These are phyloP conservation scores for Kokia cookei DNA, from an alignment of 441 rosid species.

Conservation along the genomic window DNA sequence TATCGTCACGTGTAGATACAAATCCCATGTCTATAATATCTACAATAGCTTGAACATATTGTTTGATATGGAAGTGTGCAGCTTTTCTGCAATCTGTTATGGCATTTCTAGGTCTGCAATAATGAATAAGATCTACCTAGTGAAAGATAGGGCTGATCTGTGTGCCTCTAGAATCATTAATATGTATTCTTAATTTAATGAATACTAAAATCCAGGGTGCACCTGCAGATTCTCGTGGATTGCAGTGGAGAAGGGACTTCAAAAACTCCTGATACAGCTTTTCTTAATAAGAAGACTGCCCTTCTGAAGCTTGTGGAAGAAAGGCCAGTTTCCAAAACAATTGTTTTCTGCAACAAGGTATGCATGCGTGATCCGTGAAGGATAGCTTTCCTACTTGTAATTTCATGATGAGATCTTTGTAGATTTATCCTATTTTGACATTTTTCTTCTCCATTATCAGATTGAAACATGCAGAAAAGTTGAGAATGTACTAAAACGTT, in stretches of 20 bases:
- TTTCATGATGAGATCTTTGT: background rate
- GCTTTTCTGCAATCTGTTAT: background rate
- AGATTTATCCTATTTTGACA: conserved; percentile 6
- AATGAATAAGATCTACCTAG: background rate
- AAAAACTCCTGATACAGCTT: conserved; percentile 68
- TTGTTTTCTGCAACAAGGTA: conserved; percentile 89
- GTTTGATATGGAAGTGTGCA: background rate
- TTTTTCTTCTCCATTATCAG: conserved; percentile 31
- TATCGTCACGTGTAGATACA: background rate
- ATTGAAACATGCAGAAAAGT: conserved; percentile 95
- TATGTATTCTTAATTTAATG: background rate
- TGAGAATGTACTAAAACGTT: conserved; percentile 74
- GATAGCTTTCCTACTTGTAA: background rate
- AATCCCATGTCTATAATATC: background rate
- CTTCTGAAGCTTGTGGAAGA: conserved; percentile 65
- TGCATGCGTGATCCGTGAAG: background rate
- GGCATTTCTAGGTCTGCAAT: background rate
- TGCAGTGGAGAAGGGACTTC: conserved; percentile 80
- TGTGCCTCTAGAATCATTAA: background rate
- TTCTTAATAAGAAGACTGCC: conserved; percentile 73
- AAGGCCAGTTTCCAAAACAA: conserved; percentile 61
- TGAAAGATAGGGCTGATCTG: background rate
- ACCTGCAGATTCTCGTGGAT: conserved; percentile 70
- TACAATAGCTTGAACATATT: background rate
- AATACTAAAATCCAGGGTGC: conserved; percentile 9